Conservation (phyloP, 495 filamentous ascomycete genomes). For the Bacidia rubella region DNA sequence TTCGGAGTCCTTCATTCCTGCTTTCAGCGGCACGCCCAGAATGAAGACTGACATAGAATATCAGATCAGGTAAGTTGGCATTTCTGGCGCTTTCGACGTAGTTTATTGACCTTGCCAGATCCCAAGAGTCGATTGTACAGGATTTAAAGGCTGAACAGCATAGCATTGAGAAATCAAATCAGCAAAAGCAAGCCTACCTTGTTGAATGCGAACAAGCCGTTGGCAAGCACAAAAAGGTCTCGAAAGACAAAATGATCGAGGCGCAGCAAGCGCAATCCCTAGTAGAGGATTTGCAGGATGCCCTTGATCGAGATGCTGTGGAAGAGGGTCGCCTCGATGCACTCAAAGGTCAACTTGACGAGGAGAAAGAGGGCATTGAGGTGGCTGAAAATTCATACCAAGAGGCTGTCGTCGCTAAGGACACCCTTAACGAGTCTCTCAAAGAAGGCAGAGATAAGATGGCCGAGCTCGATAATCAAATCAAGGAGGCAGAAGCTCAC, state of each 20-base stretch:
- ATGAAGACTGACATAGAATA: slow-evolving; percentile 70
- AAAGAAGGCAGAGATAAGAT: slow-evolving; percentile 30
- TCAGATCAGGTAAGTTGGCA: slow-evolving; percentile 40
- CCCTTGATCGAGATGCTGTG: slow-evolving; percentile 43
- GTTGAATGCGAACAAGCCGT: slow-evolving; percentile 31
- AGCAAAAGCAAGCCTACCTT: slow-evolving; percentile 21
- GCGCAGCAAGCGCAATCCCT: slow-evolving; percentile 45
- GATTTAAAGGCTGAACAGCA: slow-evolving; percentile 29
- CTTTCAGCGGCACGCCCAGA: slow-evolving; percentile 38
- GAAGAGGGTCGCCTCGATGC: slow-evolving; percentile 49
- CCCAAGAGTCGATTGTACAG: slow-evolving; percentile 32
- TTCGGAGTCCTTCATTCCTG: slow-evolving; percentile 39
- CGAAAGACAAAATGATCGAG: slow-evolving; percentile 37
- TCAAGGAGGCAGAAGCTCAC: slow-evolving; percentile 29
- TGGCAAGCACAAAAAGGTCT: slow-evolving; percentile 28
- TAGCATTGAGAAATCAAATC: slow-evolving; percentile 24
- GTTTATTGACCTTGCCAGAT: slow-evolving; percentile 19
- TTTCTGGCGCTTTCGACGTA: neutral
- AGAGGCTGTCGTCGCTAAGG: slow-evolving; percentile 39
- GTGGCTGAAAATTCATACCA: slow-evolving; percentile 34
- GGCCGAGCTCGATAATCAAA: slow-evolving; percentile 25
- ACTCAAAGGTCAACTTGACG: slow-evolving; percentile 38
- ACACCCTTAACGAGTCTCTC: slow-evolving; percentile 31
- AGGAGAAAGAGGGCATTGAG: slow-evolving; percentile 36
- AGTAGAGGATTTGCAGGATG: slow-evolving; percentile 42